A percentile compares a stretch with the other conserved stretches of the same genome.
Evolutionary conservation across 2,329 filamentous ascomycete genomes (phyloP).

Genomic region (Bipolaris zeicola): DNA sequence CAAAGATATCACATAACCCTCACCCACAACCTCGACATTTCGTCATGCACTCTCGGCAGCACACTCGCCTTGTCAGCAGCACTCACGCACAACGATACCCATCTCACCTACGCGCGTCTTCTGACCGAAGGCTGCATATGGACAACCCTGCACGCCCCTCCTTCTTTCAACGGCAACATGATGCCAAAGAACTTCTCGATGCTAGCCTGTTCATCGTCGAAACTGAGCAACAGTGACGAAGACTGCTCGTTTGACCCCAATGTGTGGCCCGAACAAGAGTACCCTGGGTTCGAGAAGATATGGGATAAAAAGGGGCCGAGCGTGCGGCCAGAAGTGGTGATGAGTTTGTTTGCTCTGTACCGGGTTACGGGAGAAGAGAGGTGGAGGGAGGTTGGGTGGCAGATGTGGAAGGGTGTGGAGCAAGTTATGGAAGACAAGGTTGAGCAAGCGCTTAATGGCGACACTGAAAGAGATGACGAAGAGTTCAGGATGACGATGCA

Average conservation of each 20-base stretch:
- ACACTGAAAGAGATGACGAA: slow-evolving; percentile 69
- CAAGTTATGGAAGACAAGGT: slow-evolving; percentile 18
- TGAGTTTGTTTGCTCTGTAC: slow-evolving; percentile 77
- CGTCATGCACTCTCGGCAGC: slow-evolving; percentile 68
- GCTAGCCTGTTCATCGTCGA: slow-evolving; percentile 47
- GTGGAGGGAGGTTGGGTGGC: slow-evolving; percentile 72
- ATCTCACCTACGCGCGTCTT: slow-evolving; percentile 59
- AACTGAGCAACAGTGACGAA: neutral
- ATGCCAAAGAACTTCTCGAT: slow-evolving; percentile 51
- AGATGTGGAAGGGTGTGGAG: slow-evolving; percentile 70
- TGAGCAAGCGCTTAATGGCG: slow-evolving; percentile 40
- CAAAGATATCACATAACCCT: slow-evolving; percentile 55
- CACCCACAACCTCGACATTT: neutral
- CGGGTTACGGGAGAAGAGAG: slow-evolving; percentile 68
- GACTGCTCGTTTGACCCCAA: slow-evolving; percentile 9
- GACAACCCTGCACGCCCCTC: slow-evolving; percentile 59
- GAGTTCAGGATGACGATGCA: slow-evolving; percentile 71
- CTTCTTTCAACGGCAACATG: slow-evolving; percentile 55
- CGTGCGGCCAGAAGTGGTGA: slow-evolving; percentile 70
- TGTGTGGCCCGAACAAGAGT: slow-evolving; percentile 25
- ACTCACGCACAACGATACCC: slow-evolving; percentile 58
- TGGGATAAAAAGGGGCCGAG: slow-evolving; percentile 64
- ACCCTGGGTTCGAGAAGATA: slow-evolving; percentile 58
- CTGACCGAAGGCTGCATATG: slow-evolving; percentile 67
- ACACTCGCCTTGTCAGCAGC: slow-evolving; percentile 69